Evolutionary conservation across 2,329 filamentous ascomycete genomes (phyloP).

Genomic region (Claviceps purpurea): DNA sequence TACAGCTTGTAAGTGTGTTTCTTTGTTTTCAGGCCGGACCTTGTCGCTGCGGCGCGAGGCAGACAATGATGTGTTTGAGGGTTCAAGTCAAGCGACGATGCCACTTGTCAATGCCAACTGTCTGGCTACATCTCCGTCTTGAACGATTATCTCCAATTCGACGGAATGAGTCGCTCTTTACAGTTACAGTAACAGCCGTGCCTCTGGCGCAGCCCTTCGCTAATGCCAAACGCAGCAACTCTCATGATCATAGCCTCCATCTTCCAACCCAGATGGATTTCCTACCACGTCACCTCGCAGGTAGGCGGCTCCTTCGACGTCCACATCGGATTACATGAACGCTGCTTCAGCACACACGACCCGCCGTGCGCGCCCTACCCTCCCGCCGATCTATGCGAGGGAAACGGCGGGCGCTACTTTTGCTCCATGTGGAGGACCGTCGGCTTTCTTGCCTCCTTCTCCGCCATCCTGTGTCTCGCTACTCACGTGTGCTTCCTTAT

Average conservation of each 20-base stretch:
- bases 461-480: conserved; percentile 69
- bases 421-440: conserved; percentile 86
- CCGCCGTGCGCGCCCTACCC: conserved; percentile 38
- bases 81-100: not conserved
- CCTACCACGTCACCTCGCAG: conserved; percentile 41
- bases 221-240: conserved; percentile 40
- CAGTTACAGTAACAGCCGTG: no score
- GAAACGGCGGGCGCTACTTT: conserved; percentile 50
- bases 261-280: conserved; percentile 57
- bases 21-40: not conserved
- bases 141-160: no score
- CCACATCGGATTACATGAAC: conserved; percentile 65
- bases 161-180: no score
- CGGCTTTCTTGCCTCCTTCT: conserved; percentile 77
- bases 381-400: conserved; percentile 19
- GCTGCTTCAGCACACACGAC: conserved; percentile 58
- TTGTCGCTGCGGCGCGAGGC: not conserved
- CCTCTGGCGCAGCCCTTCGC: conserved; percentile 3
- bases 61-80: conserved; percentile 14
- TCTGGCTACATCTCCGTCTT: no score
- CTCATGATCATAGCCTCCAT: conserved; percentile 59
- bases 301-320: conserved; percentile 35
- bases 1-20: conserved; percentile 26
- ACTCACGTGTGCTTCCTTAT: conserved; percentile 68
- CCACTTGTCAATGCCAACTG: not conserved